Base-by-base conservation (phyloP, 192 early-diverging fungal genomes). In the Coemansia asiatica region DNA sequence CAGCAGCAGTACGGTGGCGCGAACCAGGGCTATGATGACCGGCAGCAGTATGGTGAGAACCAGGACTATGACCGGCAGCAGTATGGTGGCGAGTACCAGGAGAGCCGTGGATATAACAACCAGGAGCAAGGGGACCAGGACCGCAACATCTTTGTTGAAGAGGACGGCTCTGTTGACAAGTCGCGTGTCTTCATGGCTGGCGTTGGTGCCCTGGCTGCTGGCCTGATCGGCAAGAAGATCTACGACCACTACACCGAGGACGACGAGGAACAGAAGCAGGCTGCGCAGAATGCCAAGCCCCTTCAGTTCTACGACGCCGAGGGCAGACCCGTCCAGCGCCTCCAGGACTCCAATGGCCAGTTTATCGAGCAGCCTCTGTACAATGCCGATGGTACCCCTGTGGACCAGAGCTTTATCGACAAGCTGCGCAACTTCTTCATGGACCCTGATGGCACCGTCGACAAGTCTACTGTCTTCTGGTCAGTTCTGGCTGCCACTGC, bases 111-210 rank as follows among this genome's bases (percentile, higher is more conserved):
- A 6, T 16, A 35, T 47, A 33, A 19, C 60, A 61, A 61, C 60
- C 35, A 66, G 53, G 28, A 57, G 5, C 35, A 64, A 28, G 18
- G 48, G 31, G 54, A 59, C 4, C 44, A 67, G 56, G 35, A 55
- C 6, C 55, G 56, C 56, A 55, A 64, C 26, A 50, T 69, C 49
- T 76, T 67, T 38, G 51, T 28, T 16, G 48, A 70, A 33, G 68
- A 70, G n/a, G 74, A 76, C 15, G 74, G 68, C 57, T 29, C 44
- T 18, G 26, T 67, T 16, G 56, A 66, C 68, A 76, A 76, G 64
- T 67, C 74, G 36, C 68, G 53, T 15, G 36, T 67, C 12, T 56
- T 60, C 31, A 22, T 76, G 53, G 61, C 68, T 47, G 60, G 64
- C 2, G 61, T 57, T 6, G 61, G 65, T 35, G 56, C 49, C 25